Evolutionary conservation across 1,284 basidiomycete genomes (phyloP).

Genomic region (Blastosporella zonata): DNA sequence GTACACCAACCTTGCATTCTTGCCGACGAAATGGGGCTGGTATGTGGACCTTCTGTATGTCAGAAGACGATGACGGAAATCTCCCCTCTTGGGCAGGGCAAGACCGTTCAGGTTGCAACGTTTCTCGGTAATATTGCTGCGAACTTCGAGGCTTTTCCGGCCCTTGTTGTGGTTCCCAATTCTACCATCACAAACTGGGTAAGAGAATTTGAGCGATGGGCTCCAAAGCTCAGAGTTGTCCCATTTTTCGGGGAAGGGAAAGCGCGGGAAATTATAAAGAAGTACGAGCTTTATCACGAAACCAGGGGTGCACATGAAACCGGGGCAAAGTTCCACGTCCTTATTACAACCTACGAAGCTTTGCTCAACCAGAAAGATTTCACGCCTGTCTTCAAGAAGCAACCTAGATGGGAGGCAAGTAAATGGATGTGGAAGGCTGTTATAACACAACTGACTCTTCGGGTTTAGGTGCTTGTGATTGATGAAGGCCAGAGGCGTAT

Average conservation of each 20-base stretch:
- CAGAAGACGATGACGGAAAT: not conserved
- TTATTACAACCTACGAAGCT: constrained; percentile 89
- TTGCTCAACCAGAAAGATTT: constrained; percentile 69
- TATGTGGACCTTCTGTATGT: constrained; percentile 33
- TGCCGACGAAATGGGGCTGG: constrained; percentile 98
- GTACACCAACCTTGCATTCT: constrained; percentile 86
- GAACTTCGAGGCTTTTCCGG: constrained; percentile 66
- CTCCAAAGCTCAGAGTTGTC: constrained; percentile 76
- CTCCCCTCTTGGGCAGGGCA: constrained; percentile 70
- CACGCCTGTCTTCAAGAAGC: constrained; percentile 67
- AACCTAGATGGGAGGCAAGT: constrained; percentile 83
- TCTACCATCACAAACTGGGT: constrained; percentile 89
- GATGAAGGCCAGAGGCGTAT: constrained; percentile 91
- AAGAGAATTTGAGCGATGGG: constrained; percentile 91
- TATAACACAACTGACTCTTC: not conserved
- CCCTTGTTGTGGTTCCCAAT: constrained; percentile 91
- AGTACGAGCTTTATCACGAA: constrained; percentile 79
- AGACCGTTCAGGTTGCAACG: constrained; percentile 90
- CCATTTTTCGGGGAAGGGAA: constrained; percentile 80
- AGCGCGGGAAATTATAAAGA: constrained; percentile 77
- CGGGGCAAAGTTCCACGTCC: constrained; percentile 75
- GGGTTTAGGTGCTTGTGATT: constrained; percentile 62
- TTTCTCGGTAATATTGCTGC: constrained; percentile 79
- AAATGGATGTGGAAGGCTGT: not conserved
- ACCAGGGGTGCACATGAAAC: constrained; percentile 37